These are phyloP conservation scores for Nemania sp. DNA, from an alignment of 2,329 filamentous ascomycete genomes.

Conservation along the genomic window DNA sequence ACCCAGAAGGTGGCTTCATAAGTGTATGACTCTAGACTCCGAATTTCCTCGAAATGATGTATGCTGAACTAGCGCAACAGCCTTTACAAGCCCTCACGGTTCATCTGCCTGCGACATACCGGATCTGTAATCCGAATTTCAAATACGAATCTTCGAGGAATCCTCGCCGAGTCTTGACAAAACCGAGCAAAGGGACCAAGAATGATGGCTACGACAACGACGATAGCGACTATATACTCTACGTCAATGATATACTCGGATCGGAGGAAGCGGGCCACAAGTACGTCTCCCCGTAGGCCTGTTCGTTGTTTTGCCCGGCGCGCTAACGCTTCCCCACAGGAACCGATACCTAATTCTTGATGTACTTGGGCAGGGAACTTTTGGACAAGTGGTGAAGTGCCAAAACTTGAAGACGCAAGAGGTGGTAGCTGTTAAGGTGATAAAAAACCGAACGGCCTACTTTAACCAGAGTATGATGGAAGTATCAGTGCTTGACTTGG, in stretches of 20 bases:
- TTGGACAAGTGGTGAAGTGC: constrained; percentile 98
- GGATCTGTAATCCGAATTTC: constrained; percentile 96
- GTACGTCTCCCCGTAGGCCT: constrained; percentile 52
- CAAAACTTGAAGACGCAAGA: constrained; percentile 98
- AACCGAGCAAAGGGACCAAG: constrained; percentile 97
- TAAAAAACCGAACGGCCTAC: constrained; percentile 98
- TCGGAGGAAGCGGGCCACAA: constrained; percentile 98
- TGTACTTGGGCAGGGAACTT: constrained; percentile 95
- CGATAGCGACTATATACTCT: constrained; percentile 98
- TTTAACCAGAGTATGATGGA: constrained; percentile 99
- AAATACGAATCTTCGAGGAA: constrained; percentile 99
- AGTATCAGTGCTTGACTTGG: constrained; percentile 93
- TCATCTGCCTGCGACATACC: constrained; percentile 91
- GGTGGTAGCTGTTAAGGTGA: constrained; percentile 97
- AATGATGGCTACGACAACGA: constrained; percentile 99
- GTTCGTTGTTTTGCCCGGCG: constrained; percentile 2
- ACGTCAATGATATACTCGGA: constrained; percentile 97
- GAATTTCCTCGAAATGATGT: constrained; percentile 16
- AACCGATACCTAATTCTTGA: constrained; percentile 97
- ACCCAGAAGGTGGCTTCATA: constrained; percentile 96
- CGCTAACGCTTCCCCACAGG: constrained; percentile 47
- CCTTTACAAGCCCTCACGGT: constrained; percentile 94
- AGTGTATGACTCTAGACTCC: constrained; percentile 65
- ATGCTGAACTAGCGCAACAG: constrained; percentile 49
- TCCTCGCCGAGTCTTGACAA: constrained; percentile 91